Percentiles rank a stretch among this genome's conserved stretches.
phyloP scores from a whole-genome alignment of 257 asterid genomes.

The Solanum corneliomulleri region DNA sequence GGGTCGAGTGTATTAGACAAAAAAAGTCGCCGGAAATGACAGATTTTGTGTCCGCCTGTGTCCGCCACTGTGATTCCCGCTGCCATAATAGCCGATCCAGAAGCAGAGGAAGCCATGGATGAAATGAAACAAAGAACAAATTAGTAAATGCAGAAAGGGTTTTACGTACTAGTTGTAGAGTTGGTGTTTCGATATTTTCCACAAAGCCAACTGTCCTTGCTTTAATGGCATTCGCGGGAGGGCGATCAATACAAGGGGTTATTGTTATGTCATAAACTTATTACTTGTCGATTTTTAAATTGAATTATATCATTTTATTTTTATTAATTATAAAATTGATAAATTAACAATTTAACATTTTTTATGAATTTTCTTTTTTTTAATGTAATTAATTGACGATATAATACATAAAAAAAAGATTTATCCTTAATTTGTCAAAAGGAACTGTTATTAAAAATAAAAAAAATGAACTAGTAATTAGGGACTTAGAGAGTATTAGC shows the following conservation, averaged over 20 bases:
- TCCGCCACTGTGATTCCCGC: constrained; percentile 8
- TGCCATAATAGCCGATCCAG: constrained; percentile 49
- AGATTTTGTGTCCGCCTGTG: constrained; percentile 9
- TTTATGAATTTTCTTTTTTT: too few species aligned
- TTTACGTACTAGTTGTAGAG: background rate
- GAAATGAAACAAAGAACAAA: background rate
- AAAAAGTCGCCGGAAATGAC: constrained; percentile 16
- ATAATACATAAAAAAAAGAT: too few species aligned
- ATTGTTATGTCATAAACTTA: too few species aligned
- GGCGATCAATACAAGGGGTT: constrained; percentile 5
- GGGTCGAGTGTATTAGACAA: constrained; percentile 15
- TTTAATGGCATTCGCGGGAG: background rate
- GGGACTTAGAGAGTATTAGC: too few species aligned
- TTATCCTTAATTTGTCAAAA: too few species aligned
- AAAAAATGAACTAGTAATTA: too few species aligned
- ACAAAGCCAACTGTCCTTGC: background rate
- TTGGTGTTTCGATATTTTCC: background rate
- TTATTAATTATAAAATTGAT: too few species aligned
- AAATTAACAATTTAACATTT: too few species aligned
- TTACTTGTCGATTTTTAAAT: too few species aligned
- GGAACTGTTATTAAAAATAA: too few species aligned
- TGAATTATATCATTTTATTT: too few species aligned
- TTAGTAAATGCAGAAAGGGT: background rate
- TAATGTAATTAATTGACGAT: too few species aligned
- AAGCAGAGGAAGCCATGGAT: constrained; percentile 43